phyloP scores from a whole-genome alignment of 2,329 filamentous ascomycete genomes.

The Ceratocystis diversiconidia region DNA sequence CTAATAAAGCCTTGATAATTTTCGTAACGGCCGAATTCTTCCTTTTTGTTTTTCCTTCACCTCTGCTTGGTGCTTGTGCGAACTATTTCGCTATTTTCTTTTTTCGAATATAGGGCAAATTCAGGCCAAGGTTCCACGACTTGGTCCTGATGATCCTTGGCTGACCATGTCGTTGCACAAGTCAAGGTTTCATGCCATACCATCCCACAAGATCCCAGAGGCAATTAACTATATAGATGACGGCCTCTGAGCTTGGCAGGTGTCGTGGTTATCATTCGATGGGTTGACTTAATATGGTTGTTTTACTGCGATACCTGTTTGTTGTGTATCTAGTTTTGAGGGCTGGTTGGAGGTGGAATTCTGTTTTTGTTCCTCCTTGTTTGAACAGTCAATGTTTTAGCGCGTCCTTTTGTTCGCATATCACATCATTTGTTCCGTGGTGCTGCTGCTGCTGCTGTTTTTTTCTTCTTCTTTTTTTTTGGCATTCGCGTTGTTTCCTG shows the following conservation, averaged over 20 bases:
- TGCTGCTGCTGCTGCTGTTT: not conserved
- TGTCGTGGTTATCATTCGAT: not conserved
- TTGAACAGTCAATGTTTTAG: constrained; percentile 1
- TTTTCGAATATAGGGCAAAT: not conserved
- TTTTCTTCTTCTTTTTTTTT: not conserved
- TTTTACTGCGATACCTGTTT: not conserved
- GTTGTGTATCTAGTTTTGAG: too few relatives aligned
- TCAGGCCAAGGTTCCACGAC: not conserved
- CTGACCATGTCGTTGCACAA: not conserved
- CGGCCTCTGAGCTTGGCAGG: not conserved
- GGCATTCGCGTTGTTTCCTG: not conserved
- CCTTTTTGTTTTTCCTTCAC: not conserved
- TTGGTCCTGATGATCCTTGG: not conserved
- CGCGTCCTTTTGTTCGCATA: not conserved
- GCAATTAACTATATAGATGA: not conserved
- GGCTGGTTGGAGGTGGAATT: not conserved
- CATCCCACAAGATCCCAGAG: not conserved
- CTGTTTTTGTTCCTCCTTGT: not conserved
- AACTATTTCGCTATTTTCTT: not conserved
- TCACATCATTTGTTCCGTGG: not conserved
- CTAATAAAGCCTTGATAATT: constrained; percentile 2
- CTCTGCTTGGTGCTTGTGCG: not conserved
- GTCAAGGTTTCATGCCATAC: not conserved
- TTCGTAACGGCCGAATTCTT: constrained; percentile 1
- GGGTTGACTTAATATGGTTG: not conserved